Evolutionary conservation across 306 rosid species (phyloP).

Genomic region (Gynostemma pentaphyllum): DNA sequence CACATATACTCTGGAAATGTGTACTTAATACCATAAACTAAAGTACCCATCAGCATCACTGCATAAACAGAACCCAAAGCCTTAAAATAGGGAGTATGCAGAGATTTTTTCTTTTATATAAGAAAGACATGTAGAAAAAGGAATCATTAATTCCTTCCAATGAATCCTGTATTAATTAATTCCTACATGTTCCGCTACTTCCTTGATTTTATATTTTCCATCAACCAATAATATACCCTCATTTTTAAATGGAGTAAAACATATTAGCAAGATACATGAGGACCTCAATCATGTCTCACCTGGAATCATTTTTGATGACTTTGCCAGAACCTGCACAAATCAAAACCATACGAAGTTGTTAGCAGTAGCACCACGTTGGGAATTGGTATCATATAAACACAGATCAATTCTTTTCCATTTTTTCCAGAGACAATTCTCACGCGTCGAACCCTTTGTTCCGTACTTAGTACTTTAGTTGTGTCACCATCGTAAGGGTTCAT

Average conservation of each 20-base stretch:
- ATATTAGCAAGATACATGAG: neutral
- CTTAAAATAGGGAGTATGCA: neutral
- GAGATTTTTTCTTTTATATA: too few species aligned
- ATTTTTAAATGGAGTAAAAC: neutral
- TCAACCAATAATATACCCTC: neutral
- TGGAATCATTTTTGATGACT: constrained; percentile 98
- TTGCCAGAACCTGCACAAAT: constrained; percentile 80
- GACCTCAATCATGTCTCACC: constrained; percentile 35
- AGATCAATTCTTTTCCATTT: neutral
- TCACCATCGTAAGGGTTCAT: too few species aligned
- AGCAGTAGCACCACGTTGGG: too few species aligned
- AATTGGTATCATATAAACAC: neutral
- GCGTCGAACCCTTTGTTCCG: too few species aligned
- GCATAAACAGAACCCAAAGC: constrained; percentile 21
- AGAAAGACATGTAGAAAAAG: too few species aligned
- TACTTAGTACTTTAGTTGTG: too few species aligned
- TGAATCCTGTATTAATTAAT: too few species aligned
- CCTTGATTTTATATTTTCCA: neutral
- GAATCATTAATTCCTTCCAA: neutral
- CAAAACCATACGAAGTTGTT: constrained; percentile 2
- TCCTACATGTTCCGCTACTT: too few species aligned
- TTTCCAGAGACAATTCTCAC: neutral
- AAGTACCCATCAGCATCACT: constrained; percentile 97
- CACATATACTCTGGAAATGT: constrained; percentile 73
- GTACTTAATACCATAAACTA: constrained; percentile 73